Base-by-base conservation (phyloP, 176 grass and related monocot genomes). In the Avena eriantha region DNA sequence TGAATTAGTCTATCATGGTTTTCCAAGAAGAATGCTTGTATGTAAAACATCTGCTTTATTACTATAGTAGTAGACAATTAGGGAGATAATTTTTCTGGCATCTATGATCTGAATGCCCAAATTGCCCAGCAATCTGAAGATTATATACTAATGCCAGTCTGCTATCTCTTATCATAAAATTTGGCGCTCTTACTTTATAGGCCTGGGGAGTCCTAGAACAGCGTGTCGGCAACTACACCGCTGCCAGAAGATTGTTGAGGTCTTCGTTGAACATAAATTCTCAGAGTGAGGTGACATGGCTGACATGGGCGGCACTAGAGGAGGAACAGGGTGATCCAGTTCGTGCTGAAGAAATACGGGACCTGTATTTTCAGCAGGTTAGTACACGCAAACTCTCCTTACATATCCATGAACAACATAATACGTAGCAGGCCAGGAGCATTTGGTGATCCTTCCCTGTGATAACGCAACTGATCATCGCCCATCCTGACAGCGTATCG, bases 231-330 rank as follows among this genome's bases (percentile, higher is more conserved):
- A 98, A 98, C 83, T 85, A 92, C 69, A 91, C 90, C 0, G 83
- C 94, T 64, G 96, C 96, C 41, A 91, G 88, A 95, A 91, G 93
- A 86, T 81, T 98, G 71, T 89, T 98, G 78, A 88, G 92, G 86
- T 92, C 96, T 81, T 98, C 96, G 0, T 60, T 98, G 69, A 95
- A 67, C 63, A 92, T 98, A 87, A 98, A 98, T 81, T 98, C 96
- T 83, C 96, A 98, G 86, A 96, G 96, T 85, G 93, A 98, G 77
- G 90, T 98, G 63, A 98, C 96, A 83, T 98, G 93, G 96, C 92
- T 95, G 90, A 98, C 96, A 80, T 98, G 93, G 93, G 93, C 93
- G 78, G 81, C 90, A 34, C 81, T 98, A 23, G 93, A 95, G 84
- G 90, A 98, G 51, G 85, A 91, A 72, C 92, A 87, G 63, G 96